These are phyloP conservation scores for Epichloe festucae DNA, from an alignment of 2,329 filamentous ascomycete species.

Conservation along the genomic window DNA sequence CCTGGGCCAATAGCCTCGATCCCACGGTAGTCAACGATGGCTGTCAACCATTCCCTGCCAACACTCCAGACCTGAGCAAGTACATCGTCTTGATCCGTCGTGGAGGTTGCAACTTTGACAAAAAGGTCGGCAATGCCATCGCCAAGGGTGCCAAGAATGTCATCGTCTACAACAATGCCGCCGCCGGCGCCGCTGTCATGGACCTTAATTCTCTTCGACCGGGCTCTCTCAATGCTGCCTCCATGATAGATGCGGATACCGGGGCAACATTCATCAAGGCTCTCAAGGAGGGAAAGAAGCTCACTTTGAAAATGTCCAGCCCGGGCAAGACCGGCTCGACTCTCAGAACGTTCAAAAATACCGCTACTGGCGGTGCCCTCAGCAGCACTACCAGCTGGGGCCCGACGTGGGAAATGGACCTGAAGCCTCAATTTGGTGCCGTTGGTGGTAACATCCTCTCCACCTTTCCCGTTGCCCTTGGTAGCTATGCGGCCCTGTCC, in stretches of 20 bases:
- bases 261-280: conserved; percentile 31
- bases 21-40: conserved; percentile 33
- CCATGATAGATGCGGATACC: conserved; percentile 27
- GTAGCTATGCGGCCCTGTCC: conserved; percentile 37
- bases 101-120: conserved; percentile 41
- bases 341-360: conserved; percentile 17
- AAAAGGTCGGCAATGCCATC: conserved; percentile 40
- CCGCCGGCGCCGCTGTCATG: conserved; percentile 19
- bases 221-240: conserved; percentile 20
- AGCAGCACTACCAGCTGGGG: conserved; percentile 46
- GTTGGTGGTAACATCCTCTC: conserved; percentile 46
- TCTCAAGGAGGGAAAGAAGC: conserved; percentile 28
- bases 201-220: conserved; percentile 17
- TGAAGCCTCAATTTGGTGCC: conserved; percentile 43
- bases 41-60: conserved; percentile 37
- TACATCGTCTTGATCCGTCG: conserved; percentile 48
- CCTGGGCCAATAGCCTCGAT: conserved; percentile 38
- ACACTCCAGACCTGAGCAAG: conserved; percentile 42
- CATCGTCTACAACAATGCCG: conserved; percentile 45
- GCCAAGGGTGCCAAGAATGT: conserved; percentile 46
- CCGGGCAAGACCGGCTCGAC: conserved; percentile 20
- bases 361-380: conserved; percentile 34
- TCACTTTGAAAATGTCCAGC: conserved; percentile 32
- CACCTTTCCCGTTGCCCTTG: conserved; percentile 34
- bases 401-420: conserved; percentile 43